Conservation (phyloP, 2,329 filamentous ascomycete genomes). For the Aspergillus novofumigatus region DNA sequence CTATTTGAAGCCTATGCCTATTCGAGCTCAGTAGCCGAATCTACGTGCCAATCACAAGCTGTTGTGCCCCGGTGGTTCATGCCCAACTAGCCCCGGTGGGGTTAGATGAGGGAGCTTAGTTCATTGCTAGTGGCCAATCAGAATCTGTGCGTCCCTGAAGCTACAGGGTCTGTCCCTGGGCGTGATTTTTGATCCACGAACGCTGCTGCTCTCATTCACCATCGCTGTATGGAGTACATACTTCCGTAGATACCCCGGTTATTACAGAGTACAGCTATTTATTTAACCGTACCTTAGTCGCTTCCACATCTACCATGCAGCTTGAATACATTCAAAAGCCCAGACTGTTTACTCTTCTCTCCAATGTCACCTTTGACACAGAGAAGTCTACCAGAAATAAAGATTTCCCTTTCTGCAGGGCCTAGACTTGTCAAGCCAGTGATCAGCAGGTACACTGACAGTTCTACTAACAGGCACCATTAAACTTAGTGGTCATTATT, state of each 20-base stretch:
- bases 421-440: background rate
- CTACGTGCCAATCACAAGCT: constrained; percentile 8
- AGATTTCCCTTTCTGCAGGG: background rate
- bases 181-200: background rate
- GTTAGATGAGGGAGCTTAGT: background rate
- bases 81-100: constrained; percentile 8
- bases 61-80: constrained; percentile 14
- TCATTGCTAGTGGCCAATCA: constrained; percentile 4
- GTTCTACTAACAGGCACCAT: background rate
- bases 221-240: background rate
- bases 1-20: constrained; percentile 10
- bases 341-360: background rate
- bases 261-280: too few species aligned
- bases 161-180: background rate
- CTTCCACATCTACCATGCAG: background rate
- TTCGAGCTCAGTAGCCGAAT: background rate
- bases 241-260: too few species aligned
- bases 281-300: too few species aligned
- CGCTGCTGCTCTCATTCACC: background rate
- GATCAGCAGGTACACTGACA: background rate
- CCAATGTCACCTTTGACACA: background rate
- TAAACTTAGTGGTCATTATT: background rate
- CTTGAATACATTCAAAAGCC: background rate
- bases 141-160: background rate
- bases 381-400: background rate